Evolutionary conservation across 768 basidiomycete species (phyloP).

Genomic region (Tylopilus balloui): DNA sequence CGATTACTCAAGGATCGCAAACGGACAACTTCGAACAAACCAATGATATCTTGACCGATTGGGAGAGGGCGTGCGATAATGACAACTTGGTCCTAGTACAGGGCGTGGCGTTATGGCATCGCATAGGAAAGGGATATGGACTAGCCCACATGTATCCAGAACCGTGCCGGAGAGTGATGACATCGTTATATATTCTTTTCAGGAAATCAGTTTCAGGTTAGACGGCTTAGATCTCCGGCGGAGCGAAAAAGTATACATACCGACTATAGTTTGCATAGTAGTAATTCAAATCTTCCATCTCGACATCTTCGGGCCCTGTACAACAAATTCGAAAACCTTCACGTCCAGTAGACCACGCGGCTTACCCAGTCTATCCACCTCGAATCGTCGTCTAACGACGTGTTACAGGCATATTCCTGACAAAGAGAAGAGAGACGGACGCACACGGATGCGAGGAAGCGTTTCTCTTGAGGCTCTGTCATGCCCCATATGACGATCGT

Average conservation of each 20-base stretch:
- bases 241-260: conserved; percentile 41
- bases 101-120: conserved; percentile 6
- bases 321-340: conserved; percentile 2
- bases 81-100: conserved; percentile 85
- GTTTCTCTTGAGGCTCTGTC: conserved; percentile 87
- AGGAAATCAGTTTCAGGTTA: conserved; percentile 31
- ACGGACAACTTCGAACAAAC: conserved; percentile 36
- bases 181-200: conserved; percentile 90
- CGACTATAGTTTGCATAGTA: conserved; percentile 97
- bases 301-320: conserved; percentile 80
- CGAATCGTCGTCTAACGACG: conserved; percentile 78
- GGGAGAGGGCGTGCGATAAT: conserved; percentile 89
- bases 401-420: background rate
- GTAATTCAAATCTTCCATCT: conserved; percentile 96
- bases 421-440: conserved; percentile 27
- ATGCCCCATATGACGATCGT: conserved; percentile 98
- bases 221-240: conserved; percentile 3
- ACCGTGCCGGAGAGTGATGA: conserved; percentile 89
- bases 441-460: conserved; percentile 87
- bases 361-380: conserved; percentile 79
- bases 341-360: conserved; percentile 1
- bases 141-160: conserved; percentile 86
- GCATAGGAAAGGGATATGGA: conserved; percentile 11
- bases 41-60: conserved; percentile 95
- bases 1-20: background rate